Base-by-base conservation (phyloP, 2,329 filamentous ascomycete species). In the Colletotrichum phormii region DNA sequence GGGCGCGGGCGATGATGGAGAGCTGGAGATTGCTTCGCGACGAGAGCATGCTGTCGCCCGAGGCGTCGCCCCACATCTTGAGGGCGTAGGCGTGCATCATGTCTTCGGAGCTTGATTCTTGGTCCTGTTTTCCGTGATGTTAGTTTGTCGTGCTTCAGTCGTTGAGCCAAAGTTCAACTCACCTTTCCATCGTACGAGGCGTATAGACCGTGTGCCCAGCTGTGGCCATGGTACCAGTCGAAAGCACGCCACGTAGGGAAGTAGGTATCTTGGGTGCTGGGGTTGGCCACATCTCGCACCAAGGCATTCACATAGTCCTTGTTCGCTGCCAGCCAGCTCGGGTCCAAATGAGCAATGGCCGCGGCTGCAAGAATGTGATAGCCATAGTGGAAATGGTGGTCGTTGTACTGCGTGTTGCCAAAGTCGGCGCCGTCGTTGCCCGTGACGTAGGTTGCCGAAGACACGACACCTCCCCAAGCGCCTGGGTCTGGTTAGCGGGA, bases 191-290 rank as follows among this genome's bases (percentile, higher is more conserved):
- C 93, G 67, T 85, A 85, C 49, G 89, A 87, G 74, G 93, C 89
- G 77, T 90, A 94, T 5, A 96, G 83, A 1, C 94, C 94, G 67
- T 94, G 95, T 2, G 96, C 96, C 95, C 96, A 98, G 71, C 93
- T 95, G 86, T 98, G 97, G 2, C 96, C 97, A 78, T 97, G 91
- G 81, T 92, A 98, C 94, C 95, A 98, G 82, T 98, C 97, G 79
- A 98, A 98, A 69, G 87, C 90, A 61, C 97, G 90, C 74, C 89
- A 95, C 76, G 94, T 92, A 0, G 96, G 95, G 81, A 97, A 98
- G 77, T 90, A 90, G 33, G 87, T 86, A 79, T 98, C 95, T 22
- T 88, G 80, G 3, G 86, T 79, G 76, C 89, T 92, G 0, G 95
- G 92, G 81, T 98, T 98, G 58, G 95, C 92, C 61, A 89, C 83